Evolutionary conservation across 345 rosid genomes (phyloP), one percentile per base, ranked within the genome.

Genomic region (Bretschneidera sinensis): DNA sequence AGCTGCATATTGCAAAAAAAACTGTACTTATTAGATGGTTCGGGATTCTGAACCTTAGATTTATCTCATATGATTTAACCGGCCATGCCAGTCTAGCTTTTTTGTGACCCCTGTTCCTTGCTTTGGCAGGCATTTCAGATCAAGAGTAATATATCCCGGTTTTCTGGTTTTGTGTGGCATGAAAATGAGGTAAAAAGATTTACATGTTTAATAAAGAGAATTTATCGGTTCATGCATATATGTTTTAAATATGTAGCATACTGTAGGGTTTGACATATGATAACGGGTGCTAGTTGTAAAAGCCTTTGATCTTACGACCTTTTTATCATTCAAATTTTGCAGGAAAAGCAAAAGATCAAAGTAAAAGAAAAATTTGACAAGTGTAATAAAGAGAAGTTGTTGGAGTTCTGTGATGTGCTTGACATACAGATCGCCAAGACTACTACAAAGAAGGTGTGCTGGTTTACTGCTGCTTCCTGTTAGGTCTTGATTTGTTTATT

Each of bases 141-240:
- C 70, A 92, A 84, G 89, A 77, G 82, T 57, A 81, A 92, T 70
- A 78, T 92, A 68, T 77, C 84, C 22, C 83, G 85, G 51, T 92
- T 92, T 71, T 90, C 99, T 75, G 99, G 99, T 57, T 92, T 79
- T 77, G 87, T 77, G 28, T 90, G 96, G 99, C 92, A 72, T 63
- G 92, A 79, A 58, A 78, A 92, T 72, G 96, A 87, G 97, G 99
- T 92, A 72, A 58, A 49, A 28, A 1, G 43, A 17, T 17, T 34
- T 24, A 48, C 47, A 51, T 13, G 31, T 59, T 34, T 47, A 24
- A 59, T 43, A 8, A 49, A 61, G 11, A 52, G 11, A 47, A 47
- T 47, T 47, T 47, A 31, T 31, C 35, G 4, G 35, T 31, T 31
- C 35, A 4, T 31, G 17, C 23, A 50, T 21, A 21, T 1, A 21